Evolutionary conservation across 2,329 filamentous ascomycete genomes (phyloP), one percentile per base, ranked within the genome.

Genomic region (Talaromyces sp.): DNA sequence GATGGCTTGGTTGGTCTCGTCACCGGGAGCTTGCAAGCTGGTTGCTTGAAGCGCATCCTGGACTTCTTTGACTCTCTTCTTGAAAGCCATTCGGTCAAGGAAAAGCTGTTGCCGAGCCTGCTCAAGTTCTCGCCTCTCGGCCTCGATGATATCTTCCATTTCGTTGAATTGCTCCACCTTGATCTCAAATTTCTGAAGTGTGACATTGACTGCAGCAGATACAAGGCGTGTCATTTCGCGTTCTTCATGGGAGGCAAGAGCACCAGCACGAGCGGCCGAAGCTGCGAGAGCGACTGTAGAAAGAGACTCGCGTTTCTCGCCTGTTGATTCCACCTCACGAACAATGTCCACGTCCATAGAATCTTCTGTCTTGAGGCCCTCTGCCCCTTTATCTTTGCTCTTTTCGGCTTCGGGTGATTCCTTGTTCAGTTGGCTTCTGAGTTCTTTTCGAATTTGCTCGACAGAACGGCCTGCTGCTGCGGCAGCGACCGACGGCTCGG

Each of bases 141-240:
- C 91, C 68, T 95, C 90, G 56, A 99, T 82, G 51, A 97, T 88
- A 19, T 90, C 84, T 76, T 99, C 94, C 84, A 99, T 92, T 74
- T 99, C 94, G 68, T 90, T 89, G 77, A 99, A 99, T 74, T 97
- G 96, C 70, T 91, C 88, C 62, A 99, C 83, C 78, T 99, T 99
- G 68, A 97, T 81, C 76, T 97, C 92, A 63, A 97, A 87, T 77
- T 99, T 99, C 72, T 96, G 89, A 35, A 97, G 81, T n/a, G 91
- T 93, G 12, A 96, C 83, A 72, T 99, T 99, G 57, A 96, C 91
- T 0, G 92, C 91, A 6, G 92, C 89, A 2, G 92, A 93, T 10
- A 99, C 91, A 53, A 97, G 85, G 17, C 92, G 89, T 21, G 92
- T 96, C 85, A 97, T 94, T 76, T 97, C 92, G 61, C 95, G 90